Conservation (phyloP, 495 filamentous ascomycete species). For the Patellaria atrata region DNA sequence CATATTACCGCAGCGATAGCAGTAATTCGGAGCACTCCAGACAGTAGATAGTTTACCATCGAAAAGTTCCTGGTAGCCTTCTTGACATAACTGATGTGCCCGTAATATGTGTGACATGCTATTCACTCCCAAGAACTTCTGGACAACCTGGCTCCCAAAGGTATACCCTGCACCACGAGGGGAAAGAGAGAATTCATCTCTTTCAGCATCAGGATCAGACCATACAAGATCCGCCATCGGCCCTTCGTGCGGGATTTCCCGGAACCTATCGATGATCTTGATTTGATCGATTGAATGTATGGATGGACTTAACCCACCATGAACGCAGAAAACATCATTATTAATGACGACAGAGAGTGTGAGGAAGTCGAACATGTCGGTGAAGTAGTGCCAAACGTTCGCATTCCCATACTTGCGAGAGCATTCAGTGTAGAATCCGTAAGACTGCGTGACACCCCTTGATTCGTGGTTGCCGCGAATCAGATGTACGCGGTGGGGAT, state of each 20-base stretch:
- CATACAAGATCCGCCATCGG: constrained; percentile 99
- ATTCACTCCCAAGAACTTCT: constrained; percentile 95
- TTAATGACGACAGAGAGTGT: constrained; percentile 95
- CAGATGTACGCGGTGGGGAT: constrained; percentile 79
- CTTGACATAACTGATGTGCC: constrained; percentile 93
- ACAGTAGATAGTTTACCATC: constrained; percentile 90
- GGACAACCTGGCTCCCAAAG: constrained; percentile 91
- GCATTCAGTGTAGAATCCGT: constrained; percentile 98
- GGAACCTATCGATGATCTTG: constrained; percentile 96
- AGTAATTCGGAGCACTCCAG: constrained; percentile 96
- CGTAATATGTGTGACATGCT: constrained; percentile 92
- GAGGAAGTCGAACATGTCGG: constrained; percentile 98
- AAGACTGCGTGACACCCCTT: constrained; percentile 92
- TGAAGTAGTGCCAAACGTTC: constrained; percentile 98
- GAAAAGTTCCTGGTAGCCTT: constrained; percentile 90
- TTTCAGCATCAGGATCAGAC: constrained; percentile 90
- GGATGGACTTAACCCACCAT: constrained; percentile 85
- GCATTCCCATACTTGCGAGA: constrained; percentile 94
- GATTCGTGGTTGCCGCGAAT: constrained; percentile 97
- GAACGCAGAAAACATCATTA: constrained; percentile 96
- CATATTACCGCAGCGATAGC: constrained; percentile 97
- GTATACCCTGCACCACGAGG: constrained; percentile 93
- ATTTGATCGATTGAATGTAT: constrained; percentile 99
- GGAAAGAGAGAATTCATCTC: constrained; percentile 90
- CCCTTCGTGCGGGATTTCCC: constrained; percentile 95